Conservation (phyloP, 2,329 filamentous ascomycete genomes). For the Coniochaeta pulveracea region DNA sequence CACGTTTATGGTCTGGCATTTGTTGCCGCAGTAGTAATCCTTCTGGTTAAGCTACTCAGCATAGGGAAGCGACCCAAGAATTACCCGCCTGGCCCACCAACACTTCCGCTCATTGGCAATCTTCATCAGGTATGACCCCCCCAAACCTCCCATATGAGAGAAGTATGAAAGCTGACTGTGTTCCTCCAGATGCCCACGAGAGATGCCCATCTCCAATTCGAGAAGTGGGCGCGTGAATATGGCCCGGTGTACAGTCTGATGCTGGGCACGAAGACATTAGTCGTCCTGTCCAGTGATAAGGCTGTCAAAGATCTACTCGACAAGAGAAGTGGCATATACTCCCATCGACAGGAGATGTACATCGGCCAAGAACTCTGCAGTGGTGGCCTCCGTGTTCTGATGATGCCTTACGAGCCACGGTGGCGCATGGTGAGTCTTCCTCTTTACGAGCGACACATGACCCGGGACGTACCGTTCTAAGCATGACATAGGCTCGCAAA, state of each 20-base stretch:
- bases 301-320: conserved; percentile 15
- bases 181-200: conserved; percentile 10
- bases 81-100: conserved; percentile 16
- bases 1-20: conserved; percentile 8
- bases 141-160: not conserved
- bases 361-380: conserved; percentile 13
- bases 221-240: conserved; percentile 14
- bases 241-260: conserved; percentile 15
- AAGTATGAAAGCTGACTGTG: not conserved
- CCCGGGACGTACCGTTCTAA: too few species aligned
- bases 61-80: conserved; percentile 12
- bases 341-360: conserved; percentile 13
- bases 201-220: conserved; percentile 14
- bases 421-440: conserved; percentile 10
- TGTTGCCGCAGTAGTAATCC: conserved; percentile 8
- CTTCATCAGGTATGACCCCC: conserved; percentile 12
- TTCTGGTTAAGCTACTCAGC: conserved; percentile 10
- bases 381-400: conserved; percentile 13
- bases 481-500: conserved; percentile 13
- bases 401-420: conserved; percentile 12
- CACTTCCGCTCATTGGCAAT: conserved; percentile 16
- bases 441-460: too few species aligned
- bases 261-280: conserved; percentile 13
- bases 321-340: conserved; percentile 16
- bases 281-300: conserved; percentile 14